Evolutionary conservation across 371 early-diverging fungal species (phyloP), one percentile per base, ranked within the genome.

Genomic region (Mucor saturninus): DNA sequence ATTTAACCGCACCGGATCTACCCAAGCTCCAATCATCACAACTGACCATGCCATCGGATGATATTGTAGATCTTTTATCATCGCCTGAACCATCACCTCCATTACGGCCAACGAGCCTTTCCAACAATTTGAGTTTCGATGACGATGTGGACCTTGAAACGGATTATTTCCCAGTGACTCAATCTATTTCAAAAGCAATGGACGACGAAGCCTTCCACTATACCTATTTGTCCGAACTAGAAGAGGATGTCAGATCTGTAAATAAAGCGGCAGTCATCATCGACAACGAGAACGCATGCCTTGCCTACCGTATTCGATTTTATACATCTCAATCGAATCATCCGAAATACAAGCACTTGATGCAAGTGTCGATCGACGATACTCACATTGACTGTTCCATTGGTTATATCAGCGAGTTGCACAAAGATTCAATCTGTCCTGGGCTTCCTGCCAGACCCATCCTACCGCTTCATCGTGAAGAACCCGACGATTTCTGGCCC

Each of bases 271-370:
- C 55, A 5, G 51, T 74, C 7, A 54, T 64, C 2, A 48, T 77
- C n/a, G 65, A 71, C 50, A 66, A 59, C 60, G 52, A 13, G 1
- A 29, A 63, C 7, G 29, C 31, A 3, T 43, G 66, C 4, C 32
- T 74, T n/a, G 26, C 58, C n/a, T 74, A 77, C 61, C 69, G 65
- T 39, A 61, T 80, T 10, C 66, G 61, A 5, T 80, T 70, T 40
- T 67, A 68, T 30, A 37, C 69, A 2, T 35, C 48, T 8, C 80
- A 76, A 52, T 21, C 40, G 7, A 11, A 55, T 13, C 75, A 79
- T 61, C 64, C 64, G 0, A 61, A 56, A 26, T 63, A 62, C 2
- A 15, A 54, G 14, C n/a, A 37, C 8, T 3, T 74, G 0, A 31
- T 42, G 1, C 30, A 60, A 14, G 26, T 58, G 10, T n/a, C 54